A percentile compares a stretch with the other conserved stretches of the same genome.
phyloP scores from a whole-genome alignment of 1,284 basidiomycete species.

The Apiotrichum siamense region DNA sequence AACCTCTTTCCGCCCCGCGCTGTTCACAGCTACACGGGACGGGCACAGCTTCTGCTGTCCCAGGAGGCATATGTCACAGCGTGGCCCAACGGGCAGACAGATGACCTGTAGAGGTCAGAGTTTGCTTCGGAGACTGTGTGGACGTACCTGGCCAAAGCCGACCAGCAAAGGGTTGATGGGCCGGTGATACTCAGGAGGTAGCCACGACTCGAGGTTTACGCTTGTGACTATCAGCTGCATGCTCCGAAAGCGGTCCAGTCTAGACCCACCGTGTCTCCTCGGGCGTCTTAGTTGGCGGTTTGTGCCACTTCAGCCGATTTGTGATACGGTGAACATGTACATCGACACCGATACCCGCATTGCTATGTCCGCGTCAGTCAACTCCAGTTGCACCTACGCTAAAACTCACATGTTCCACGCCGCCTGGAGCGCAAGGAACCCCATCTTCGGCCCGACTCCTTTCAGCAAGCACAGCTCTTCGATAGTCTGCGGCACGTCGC shows the following conservation, averaged over 20 bases:
- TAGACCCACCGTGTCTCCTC: slow-evolving; percentile 71
- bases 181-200: slow-evolving; percentile 68
- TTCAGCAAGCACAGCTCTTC: slow-evolving; percentile 76
- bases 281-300: slow-evolving; percentile 70
- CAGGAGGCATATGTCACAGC: slow-evolving; percentile 66
- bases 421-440: slow-evolving; percentile 71
- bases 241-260: no score
- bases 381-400: neutral
- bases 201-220: slow-evolving; percentile 83
- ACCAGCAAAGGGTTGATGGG: slow-evolving; percentile 85
- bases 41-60: slow-evolving; percentile 47
- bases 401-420: slow-evolving; percentile 71
- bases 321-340: slow-evolving; percentile 94
- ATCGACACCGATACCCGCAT: slow-evolving; percentile 93
- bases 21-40: slow-evolving; percentile 37
- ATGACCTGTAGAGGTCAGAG: slow-evolving; percentile 47
- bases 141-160: slow-evolving; percentile 72
- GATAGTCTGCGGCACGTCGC: slow-evolving; percentile 77
- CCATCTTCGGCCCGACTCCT: slow-evolving; percentile 92
- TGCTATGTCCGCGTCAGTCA: slow-evolving; percentile 54
- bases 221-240: slow-evolving; percentile 45
- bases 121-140: neutral
- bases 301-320: slow-evolving; percentile 87
- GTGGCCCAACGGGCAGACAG: slow-evolving; percentile 74
- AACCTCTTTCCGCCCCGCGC: slow-evolving; percentile 40